A percentile compares a stretch with the other conserved stretches of the same genome.
phyloP scores from a whole-genome alignment of 108 stramenopile species.

The Epithemia pelagica region DNA sequence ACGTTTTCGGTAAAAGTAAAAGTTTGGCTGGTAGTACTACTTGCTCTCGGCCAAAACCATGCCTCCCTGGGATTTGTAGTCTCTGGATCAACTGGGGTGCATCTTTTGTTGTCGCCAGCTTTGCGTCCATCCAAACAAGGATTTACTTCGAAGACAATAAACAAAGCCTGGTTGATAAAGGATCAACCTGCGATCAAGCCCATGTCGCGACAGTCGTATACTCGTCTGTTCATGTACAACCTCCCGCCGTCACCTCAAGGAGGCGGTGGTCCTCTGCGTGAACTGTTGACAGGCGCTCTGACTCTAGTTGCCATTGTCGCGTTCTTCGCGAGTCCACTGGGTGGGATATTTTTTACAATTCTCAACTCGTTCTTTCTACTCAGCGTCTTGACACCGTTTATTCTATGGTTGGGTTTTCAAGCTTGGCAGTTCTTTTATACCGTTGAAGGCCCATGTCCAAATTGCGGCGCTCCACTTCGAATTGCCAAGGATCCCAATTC shows the following conservation, averaged over 20 bases:
- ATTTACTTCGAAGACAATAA: too few species aligned
- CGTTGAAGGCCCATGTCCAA: slow-evolving; percentile 55
- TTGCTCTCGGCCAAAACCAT: too few species aligned
- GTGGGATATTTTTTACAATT: slow-evolving; percentile 61
- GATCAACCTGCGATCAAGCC: too few species aligned
- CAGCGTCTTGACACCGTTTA: slow-evolving; percentile 41
- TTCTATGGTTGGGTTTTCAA: slow-evolving; percentile 47
- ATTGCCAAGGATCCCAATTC: slow-evolving; percentile 28
- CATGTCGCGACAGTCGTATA: too few species aligned
- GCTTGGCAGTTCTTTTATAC: slow-evolving; percentile 60
- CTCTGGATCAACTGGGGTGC: too few species aligned
- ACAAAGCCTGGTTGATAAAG: too few species aligned
- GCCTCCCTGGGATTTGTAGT: too few species aligned
- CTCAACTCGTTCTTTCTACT: slow-evolving; percentile 62
- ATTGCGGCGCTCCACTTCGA: slow-evolving; percentile 45
- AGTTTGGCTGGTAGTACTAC: too few species aligned
- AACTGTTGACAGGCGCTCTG: slow-evolving; percentile 18
- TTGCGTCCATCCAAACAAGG: too few species aligned
- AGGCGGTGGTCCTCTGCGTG: slow-evolving; percentile 14
- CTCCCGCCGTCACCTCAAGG: slow-evolving; percentile 20
- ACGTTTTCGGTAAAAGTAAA: too few species aligned
- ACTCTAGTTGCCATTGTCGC: slow-evolving; percentile 18
- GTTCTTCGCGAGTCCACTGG: slow-evolving; percentile 68
- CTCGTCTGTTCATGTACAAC: slow-evolving; percentile 44
- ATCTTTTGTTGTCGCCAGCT: too few species aligned